Evolutionary conservation across 208 protist species (phyloP).

Genomic region (Porcisia hertigi): DNA sequence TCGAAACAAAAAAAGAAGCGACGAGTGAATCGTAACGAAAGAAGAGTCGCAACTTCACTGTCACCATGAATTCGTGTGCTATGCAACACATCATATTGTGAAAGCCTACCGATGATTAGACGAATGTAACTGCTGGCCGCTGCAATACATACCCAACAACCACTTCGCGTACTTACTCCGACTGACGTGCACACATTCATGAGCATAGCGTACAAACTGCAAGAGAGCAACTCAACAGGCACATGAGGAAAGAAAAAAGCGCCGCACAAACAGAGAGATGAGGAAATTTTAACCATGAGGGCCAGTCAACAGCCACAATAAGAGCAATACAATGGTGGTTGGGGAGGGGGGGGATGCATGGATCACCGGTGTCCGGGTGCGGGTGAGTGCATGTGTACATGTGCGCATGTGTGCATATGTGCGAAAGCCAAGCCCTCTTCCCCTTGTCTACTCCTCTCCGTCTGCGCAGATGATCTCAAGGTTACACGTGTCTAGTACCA

Average conservation of each 20-base stretch:
- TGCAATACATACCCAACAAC: not conserved
- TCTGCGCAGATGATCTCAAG: not conserved
- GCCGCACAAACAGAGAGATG: not conserved
- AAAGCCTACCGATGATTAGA: not conserved
- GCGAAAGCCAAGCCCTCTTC: not conserved
- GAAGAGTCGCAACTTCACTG: not conserved
- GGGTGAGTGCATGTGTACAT: slow-evolving; percentile 2
- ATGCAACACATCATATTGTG: slow-evolving; percentile 1
- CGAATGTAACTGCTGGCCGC: not conserved
- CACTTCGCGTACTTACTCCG: not conserved
- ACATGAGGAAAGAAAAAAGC: not conserved
- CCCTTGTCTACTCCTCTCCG: not conserved
- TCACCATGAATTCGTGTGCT: not conserved
- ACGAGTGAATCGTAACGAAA: not conserved
- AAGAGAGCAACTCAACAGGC: not conserved
- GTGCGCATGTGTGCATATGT: not conserved
- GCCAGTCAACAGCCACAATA: not conserved
- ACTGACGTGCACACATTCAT: slow-evolving; percentile 5
- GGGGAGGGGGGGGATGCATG: not conserved
- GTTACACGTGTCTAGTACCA: not conserved
- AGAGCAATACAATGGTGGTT: not conserved
- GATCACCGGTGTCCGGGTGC: not conserved
- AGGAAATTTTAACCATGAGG: slow-evolving; percentile 1
- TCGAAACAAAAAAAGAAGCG: slow-evolving; percentile 1
- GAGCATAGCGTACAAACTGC: not conserved